A percentile compares a stretch with the other conserved stretches of the same genome.
phyloP scores from a whole-genome alignment of 2,329 filamentous ascomycete genomes.

The Colletotrichum eleusines region DNA sequence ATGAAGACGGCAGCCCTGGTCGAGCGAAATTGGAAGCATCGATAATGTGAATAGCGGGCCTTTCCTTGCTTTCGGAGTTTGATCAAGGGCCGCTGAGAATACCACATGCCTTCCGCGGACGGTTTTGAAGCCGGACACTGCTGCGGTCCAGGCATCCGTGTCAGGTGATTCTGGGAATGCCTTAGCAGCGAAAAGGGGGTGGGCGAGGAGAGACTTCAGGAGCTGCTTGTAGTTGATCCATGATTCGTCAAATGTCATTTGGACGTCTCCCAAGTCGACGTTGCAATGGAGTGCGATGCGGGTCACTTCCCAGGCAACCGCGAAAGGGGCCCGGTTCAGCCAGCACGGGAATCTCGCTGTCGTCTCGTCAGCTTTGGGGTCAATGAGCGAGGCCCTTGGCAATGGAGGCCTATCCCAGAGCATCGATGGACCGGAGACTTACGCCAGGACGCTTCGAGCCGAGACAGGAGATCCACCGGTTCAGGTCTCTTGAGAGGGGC shows the following conservation, averaged over 20 bases:
- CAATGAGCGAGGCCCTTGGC: too few species aligned
- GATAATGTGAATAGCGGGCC: constrained; percentile 60
- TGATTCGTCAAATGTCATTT: constrained; percentile 52
- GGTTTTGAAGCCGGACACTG: constrained; percentile 53
- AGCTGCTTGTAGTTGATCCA: constrained; percentile 61
- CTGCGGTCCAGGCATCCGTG: constrained; percentile 59
- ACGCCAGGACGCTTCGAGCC: constrained; percentile 27
- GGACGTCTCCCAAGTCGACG: constrained; percentile 53
- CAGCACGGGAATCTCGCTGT: constrained; percentile 30
- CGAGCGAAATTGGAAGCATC: constrained; percentile 62
- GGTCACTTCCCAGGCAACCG: constrained; percentile 65
- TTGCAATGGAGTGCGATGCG: constrained; percentile 61
- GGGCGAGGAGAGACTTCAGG: constrained; percentile 54
- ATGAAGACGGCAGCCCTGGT: constrained; percentile 63
- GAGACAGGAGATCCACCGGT: constrained; percentile 22
- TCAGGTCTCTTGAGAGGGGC: constrained; percentile 10
- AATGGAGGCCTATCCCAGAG: not conserved
- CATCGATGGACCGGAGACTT: not conserved
- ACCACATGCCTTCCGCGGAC: constrained; percentile 53
- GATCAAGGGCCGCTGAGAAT: constrained; percentile 52
- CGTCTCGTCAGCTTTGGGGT: not conserved
- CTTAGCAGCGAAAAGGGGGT: constrained; percentile 58
- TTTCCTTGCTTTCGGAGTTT: constrained; percentile 20
- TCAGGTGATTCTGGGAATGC: constrained; percentile 61
- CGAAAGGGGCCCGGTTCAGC: constrained; percentile 60